Evolutionary conservation across 495 filamentous ascomycete genomes (phyloP).

Genomic region (Aspergillus haitiensis): DNA sequence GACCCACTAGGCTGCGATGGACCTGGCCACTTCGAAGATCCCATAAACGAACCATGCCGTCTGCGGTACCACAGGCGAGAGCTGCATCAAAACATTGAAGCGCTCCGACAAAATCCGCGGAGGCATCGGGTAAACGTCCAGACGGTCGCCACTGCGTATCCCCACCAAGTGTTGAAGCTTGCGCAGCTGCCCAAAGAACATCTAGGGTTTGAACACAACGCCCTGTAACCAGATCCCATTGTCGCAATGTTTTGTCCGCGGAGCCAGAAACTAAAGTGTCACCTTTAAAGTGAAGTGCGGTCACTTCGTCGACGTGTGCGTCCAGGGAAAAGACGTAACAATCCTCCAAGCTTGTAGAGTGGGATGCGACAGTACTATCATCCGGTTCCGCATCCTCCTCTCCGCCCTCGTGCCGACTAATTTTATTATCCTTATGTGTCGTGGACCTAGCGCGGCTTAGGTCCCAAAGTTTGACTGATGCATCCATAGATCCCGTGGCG

Average conservation of each 20-base stretch:
- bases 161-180: conserved; percentile 71
- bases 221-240: conserved; percentile 96
- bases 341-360: conserved; percentile 75
- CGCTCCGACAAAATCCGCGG: conserved; percentile 91
- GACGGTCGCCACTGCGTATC: conserved; percentile 56
- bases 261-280: conserved; percentile 93
- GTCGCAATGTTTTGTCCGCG: conserved; percentile 92
- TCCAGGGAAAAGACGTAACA: conserved; percentile 84
- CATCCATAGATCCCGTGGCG: conserved; percentile 93
- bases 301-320: conserved; percentile 92
- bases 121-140: conserved; percentile 61
- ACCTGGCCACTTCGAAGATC: conserved; percentile 96
- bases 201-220: conserved; percentile 97
- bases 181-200: conserved; percentile 97
- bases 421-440: conserved; percentile 55
- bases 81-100: conserved; percentile 97
- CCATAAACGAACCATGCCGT: conserved; percentile 97
- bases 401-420: conserved; percentile 64
- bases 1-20: conserved; percentile 91
- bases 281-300: conserved; percentile 84
- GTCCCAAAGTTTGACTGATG: conserved; percentile 94
- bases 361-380: conserved; percentile 53
- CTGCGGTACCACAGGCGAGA: conserved; percentile 94
- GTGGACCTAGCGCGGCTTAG: conserved; percentile 65
- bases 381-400: conserved; percentile 61